A percentile compares a stretch with the other conserved stretches of the same genome.
Evolutionary conservation across 495 filamentous ascomycete species (phyloP).

Genomic region (Talaromyces stipitatus): DNA sequence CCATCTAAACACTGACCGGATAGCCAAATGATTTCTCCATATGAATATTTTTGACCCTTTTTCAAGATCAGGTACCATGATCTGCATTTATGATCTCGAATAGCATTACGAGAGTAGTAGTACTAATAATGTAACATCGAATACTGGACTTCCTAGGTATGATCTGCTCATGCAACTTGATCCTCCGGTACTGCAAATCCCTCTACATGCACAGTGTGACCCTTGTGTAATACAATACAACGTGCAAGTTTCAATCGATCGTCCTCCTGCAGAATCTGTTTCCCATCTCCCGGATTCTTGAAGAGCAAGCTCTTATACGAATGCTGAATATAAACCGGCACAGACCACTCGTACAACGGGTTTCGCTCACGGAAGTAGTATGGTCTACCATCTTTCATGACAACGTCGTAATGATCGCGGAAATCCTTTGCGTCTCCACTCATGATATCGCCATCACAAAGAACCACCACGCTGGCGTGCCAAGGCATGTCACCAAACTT

Average conservation of each 20-base stretch:
- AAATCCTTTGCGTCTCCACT: constrained; percentile 30
- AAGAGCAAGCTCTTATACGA: background rate
- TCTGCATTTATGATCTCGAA: no score
- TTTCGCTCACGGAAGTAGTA: constrained; percentile 23
- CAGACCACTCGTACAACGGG: constrained; percentile 23
- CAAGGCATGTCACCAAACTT: constrained; percentile 29
- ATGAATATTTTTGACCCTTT: background rate
- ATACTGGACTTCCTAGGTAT: background rate
- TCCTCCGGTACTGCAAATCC: background rate
- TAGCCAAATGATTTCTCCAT: background rate
- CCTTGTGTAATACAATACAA: constrained; percentile 1
- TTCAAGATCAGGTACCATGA: no score
- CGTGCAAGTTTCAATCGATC: background rate
- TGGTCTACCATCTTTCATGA: constrained; percentile 30
- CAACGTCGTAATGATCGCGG: constrained; percentile 32
- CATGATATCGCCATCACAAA: constrained; percentile 24
- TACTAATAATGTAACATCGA: no score
- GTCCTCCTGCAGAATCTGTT: background rate
- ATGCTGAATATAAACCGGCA: background rate
- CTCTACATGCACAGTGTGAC: background rate
- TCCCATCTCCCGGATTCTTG: background rate
- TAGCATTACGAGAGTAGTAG: no score
- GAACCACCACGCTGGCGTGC: constrained; percentile 32
- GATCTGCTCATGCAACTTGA: background rate
- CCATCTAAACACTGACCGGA: background rate